Evolutionary conservation across 768 basidiomycete genomes (phyloP).

Genomic region (Amanita brunnescens): DNA sequence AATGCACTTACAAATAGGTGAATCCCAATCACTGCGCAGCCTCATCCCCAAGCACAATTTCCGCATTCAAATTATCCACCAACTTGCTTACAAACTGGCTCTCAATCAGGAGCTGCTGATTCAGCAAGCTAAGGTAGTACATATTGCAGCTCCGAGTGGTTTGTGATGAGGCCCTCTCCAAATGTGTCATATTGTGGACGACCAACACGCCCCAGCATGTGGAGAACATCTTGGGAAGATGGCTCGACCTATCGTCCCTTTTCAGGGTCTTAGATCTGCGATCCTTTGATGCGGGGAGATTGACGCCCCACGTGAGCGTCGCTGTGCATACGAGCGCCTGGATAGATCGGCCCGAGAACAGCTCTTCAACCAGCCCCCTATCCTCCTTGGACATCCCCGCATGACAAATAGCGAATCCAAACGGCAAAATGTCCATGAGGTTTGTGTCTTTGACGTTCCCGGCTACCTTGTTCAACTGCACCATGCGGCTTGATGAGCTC

Average conservation of each 20-base stretch:
- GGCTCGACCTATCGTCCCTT: conserved; percentile 97
- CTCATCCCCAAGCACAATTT: conserved; percentile 97
- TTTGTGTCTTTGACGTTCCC: conserved; percentile 76
- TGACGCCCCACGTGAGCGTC: conserved; percentile 99
- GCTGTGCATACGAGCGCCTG: conserved; percentile 96
- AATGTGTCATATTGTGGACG: conserved; percentile 96
- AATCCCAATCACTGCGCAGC: conserved; percentile 97
- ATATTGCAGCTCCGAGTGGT: conserved; percentile 96
- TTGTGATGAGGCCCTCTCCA: conserved; percentile 98
- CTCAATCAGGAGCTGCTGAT: conserved; percentile 97
- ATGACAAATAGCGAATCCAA: conserved; percentile 97
- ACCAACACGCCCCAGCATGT: conserved; percentile 98
- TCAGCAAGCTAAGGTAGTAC: conserved; percentile 88
- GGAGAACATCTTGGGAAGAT: conserved; percentile 91
- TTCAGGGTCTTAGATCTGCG: conserved; percentile 98
- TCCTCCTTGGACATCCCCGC: conserved; percentile 92
- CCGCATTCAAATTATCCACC: conserved; percentile 94
- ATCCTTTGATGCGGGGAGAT: conserved; percentile 99
- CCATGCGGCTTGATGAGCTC: too few relatives aligned
- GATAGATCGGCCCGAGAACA: conserved; percentile 86
- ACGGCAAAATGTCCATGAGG: conserved; percentile 84
- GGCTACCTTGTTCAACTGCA: conserved; percentile 74
- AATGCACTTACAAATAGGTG: conserved; percentile 73
- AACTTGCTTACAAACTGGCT: conserved; percentile 87
- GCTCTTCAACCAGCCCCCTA: too few relatives aligned